Base-by-base conservation (phyloP, 768 basidiomycete species). In the Paxillus rubicundulus region DNA sequence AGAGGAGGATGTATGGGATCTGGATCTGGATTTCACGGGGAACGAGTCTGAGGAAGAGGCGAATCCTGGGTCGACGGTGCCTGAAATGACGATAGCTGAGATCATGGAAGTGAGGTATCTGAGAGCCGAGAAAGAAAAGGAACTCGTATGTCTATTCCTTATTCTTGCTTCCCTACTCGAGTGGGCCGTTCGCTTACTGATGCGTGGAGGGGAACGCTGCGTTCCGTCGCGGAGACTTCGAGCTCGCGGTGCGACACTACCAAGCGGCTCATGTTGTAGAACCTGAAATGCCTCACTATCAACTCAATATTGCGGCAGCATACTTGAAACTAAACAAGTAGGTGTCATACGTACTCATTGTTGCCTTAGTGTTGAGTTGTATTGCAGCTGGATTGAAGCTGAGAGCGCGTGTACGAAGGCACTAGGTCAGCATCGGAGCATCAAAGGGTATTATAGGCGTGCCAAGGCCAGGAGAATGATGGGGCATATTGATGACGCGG, bases 1-100 rank as follows among this genome's bases (percentile, higher is more conserved):
- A 42, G 87, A 89, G 57, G 87, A 89, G 55, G 87, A 89, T 56
- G 77, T 86, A 8, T 89, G 87, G 87, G 85, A 85, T 52, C 68
- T 84, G 28, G 82, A 84, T 47, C 70, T 89, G 8, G 86, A 88
- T 63, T 86, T 86, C 61, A 80, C 79, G 0, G 77, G 74, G 5
- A 62, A 72, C 53, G 83, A 83, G 38, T 72, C 77, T 0, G 82
- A 82, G 36, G 81, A 79, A 49, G 72, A 72, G 20, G 63, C 72
- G 9, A 79, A 82, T 40, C 62, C 65, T 21, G 67, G 64, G 24
- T 62, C 62, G n/a, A 58, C 59, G 2, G 46, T 52, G 10, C 61
- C 61, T 0, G 67, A 68, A 47, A 82, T 86, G 82, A 85, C 85
- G 0, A 84, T 89, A 40, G 79, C 78, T 5, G 85, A 89, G 67